Evolutionary conservation across 257 asterid genomes (phyloP), one percentile per base, ranked within the genome.

Genomic region (Plantago ovata): DNA sequence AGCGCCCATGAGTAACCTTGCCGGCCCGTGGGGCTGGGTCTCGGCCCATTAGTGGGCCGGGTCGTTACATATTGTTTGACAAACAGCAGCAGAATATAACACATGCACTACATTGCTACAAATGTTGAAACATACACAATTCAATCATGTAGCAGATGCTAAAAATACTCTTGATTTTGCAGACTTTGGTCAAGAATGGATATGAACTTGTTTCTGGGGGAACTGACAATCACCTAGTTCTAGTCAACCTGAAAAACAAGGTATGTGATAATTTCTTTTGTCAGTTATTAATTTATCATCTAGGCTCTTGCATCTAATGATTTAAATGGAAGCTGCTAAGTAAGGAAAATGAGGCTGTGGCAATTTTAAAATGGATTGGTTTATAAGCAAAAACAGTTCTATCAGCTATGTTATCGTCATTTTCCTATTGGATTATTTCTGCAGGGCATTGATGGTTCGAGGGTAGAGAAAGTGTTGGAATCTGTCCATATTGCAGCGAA

Each of bases 191-290:
- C 13, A 69, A 58, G 62, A 60, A 41, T 20, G 96, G 96, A 60
- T 85, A 88, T 42, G 95, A 88, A 53, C 88, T 88, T 58, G 95
- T 88, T 45, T 85, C 96, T 39, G 95, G 96, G 18, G 95, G 96
- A 78, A 85, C 96, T 3, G 96, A 88, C 13, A 88, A 85, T 76
- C 96, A 89, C 68, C 71, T 85, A 41, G 95, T 89, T 19, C 80
- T 89, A 15, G 96, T 85, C 77, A 89, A 89, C 50, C 61, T 89
- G 74, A 85, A 85, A 73, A 71, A 36, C 81, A 85, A 79, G 95
- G 95, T 80, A 75, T 46, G 41, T 11, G 1, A 19, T 16, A 24
- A 11, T 53, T 48, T 1, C 1, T 14, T 68, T 14, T 16, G 46
- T 22, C 47, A 20, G 22, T 28, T 60, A 16, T 46, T 44, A 1